Evolutionary conservation across 2,329 filamentous ascomycete genomes (phyloP), one percentile per base, ranked within the genome.

Genomic region (Aspergillus fructus): DNA sequence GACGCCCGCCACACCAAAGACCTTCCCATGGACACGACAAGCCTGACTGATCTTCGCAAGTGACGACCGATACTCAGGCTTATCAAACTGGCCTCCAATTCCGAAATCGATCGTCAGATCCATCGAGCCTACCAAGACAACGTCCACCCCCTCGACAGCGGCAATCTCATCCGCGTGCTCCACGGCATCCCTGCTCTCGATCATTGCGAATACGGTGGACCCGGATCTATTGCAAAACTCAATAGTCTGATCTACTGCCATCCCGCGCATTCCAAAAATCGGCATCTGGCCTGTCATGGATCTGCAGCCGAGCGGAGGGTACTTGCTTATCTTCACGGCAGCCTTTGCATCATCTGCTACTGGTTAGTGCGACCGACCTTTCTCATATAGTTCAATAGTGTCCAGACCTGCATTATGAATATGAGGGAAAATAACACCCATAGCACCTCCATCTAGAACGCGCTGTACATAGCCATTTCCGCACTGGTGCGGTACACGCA

Each of bases 361-460:
- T 12, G 2, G 21, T 13, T 23, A 45, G 5, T n/a, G 2, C 5
- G 21, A 6, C 6, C 8, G 42, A 15, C 21, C 13, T 45, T 24
- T 21, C 8, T 21, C 24, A 13, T 43, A 1, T 33, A 40, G 8
- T 27, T 27, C 1, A 1, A 9, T 27, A 27, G 24, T 27, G 24
- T 9, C 0, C 0, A 27, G 0, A 12, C 13, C 43, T 46, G 24
- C 12, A 12, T 39, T 53, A 33, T 51, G 46, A 45, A 70, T 66
- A 60, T 71, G 70, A 0, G 69, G 70, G n/a, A 72, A 61, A 30
- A 67, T 61, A 23, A 72, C 60, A 11, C 67, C 69, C 60, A 66
- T 61, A 4, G 69, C 72, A 13, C 71, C 70, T 4, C 59, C 64
- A 56, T 74, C 72, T 11, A 74, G 58, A 3, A 71, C 64, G n/a